Conservation (phyloP, 2,329 filamentous ascomycete species). For the Reticulascus tulasneorum region DNA sequence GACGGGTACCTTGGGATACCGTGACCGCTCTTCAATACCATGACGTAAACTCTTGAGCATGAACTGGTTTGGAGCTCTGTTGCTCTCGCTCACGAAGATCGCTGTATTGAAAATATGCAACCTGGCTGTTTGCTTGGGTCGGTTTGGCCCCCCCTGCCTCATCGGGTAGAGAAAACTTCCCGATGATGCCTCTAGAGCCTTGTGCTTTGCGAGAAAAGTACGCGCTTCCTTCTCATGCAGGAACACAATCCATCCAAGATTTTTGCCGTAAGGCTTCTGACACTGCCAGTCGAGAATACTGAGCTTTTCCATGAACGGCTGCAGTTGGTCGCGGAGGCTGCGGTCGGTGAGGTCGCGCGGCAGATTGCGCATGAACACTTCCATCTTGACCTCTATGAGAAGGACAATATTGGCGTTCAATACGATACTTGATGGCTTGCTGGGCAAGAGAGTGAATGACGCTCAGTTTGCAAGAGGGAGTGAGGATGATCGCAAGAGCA, state of each 20-base stretch:
- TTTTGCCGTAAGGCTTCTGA: slow-evolving; percentile 33
- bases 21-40: slow-evolving; percentile 22
- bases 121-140: slow-evolving; percentile 18
- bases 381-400: slow-evolving; percentile 40
- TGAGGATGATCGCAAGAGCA: too few relatives aligned
- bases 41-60: slow-evolving; percentile 30
- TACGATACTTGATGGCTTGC: too few relatives aligned
- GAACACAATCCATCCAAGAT: slow-evolving; percentile 39
- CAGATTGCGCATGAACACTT: slow-evolving; percentile 41
- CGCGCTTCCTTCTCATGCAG: slow-evolving; percentile 33
- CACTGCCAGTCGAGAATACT: slow-evolving; percentile 38
- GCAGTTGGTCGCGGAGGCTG: slow-evolving; percentile 32
- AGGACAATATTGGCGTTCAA: too few relatives aligned
- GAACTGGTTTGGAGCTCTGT: slow-evolving; percentile 27
- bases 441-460: too few relatives aligned
- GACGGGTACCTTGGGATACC: slow-evolving; percentile 17
- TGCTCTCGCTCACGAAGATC: slow-evolving; percentile 29
- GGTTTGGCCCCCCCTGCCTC: slow-evolving; percentile 1
- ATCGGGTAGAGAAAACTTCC: slow-evolving; percentile 15
- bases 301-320: slow-evolving; percentile 34
- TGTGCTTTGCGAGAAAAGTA: too few relatives aligned
- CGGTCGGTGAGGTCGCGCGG: slow-evolving; percentile 35
- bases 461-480: too few relatives aligned
- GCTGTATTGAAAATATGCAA: slow-evolving; percentile 24
- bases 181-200: slow-evolving; percentile 36